phyloP scores from a whole-genome alignment of 768 basidiomycete species.

The Tricholoma saponaceum region DNA sequence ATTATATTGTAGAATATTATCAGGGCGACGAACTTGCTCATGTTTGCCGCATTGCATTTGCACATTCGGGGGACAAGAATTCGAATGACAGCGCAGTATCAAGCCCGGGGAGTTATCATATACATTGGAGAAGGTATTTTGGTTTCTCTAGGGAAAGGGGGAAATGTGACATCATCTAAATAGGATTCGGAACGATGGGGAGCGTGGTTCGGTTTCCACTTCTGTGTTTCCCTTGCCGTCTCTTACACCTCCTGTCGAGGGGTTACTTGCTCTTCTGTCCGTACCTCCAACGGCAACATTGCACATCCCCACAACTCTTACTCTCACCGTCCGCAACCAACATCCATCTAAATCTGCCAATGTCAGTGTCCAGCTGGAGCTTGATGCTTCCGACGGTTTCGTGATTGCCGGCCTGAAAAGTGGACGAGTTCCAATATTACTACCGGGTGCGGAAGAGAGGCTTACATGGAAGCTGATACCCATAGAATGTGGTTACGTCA shows the following conservation, averaged over 20 bases:
- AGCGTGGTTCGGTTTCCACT: conserved; percentile 39
- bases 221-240: conserved; percentile 58
- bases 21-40: conserved; percentile 63
- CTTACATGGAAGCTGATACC: conserved; percentile 69
- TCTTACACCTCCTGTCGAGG: conserved; percentile 56
- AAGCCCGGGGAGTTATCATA: conserved; percentile 54
- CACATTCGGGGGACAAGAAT: conserved; percentile 34
- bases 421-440: conserved; percentile 64
- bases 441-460: conserved; percentile 66
- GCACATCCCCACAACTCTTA: conserved; percentile 55
- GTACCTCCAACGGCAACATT: conserved; percentile 60
- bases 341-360: conserved; percentile 62
- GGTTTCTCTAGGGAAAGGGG: conserved; percentile 2
- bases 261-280: conserved; percentile 60
- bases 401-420: conserved; percentile 73
- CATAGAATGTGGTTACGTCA: conserved; percentile 67
- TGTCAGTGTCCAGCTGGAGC: conserved; percentile 69
- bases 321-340: conserved; percentile 61
- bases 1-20: conserved; percentile 45
- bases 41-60: conserved; percentile 47
- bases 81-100: conserved; percentile 26
- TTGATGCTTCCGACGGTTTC: conserved; percentile 66
- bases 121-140: conserved; percentile 63
- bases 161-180: background rate
- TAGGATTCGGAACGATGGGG: conserved; percentile 45